A percentile compares a stretch with the other conserved stretches of the same genome.
phyloP scores from a whole-genome alignment of 2,329 filamentous ascomycete species.

The Talaromyces verruculosus region DNA sequence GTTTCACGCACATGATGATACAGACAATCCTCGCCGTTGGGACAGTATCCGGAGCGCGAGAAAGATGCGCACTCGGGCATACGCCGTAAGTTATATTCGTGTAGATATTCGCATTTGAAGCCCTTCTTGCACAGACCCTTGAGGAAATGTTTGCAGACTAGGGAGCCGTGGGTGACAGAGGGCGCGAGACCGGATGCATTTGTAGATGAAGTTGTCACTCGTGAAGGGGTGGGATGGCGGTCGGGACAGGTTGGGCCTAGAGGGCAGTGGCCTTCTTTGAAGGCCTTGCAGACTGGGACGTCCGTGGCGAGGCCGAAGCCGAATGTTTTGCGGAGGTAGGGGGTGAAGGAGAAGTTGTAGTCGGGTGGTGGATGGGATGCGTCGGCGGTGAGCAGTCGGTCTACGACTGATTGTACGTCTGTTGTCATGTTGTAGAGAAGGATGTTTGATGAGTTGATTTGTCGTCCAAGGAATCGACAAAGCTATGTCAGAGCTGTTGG shows the following conservation, averaged over 20 bases:
- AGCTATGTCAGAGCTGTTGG: conserved; percentile 1
- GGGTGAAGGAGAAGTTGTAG: conserved; percentile 77
- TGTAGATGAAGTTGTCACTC: conserved; percentile 46
- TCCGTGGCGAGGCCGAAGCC: conserved; percentile 78
- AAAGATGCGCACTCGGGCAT: conserved; percentile 99
- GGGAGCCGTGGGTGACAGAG: conserved; percentile 49
- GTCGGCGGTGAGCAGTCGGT: conserved; percentile 38
- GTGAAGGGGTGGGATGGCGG: conserved; percentile 63
- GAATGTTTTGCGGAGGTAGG: conserved; percentile 80
- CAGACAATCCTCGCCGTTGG: conserved; percentile 93
- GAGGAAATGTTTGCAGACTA: conserved; percentile 99
- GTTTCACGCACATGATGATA: conserved; percentile 88
- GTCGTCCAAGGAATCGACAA: not conserved
- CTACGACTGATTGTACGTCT: conserved; percentile 35
- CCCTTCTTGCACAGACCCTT: conserved; percentile 97
- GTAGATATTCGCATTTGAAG: conserved; percentile 92
- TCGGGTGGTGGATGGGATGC: conserved; percentile 35
- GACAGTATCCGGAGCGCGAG: conserved; percentile 88
- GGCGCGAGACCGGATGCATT: conserved; percentile 44
- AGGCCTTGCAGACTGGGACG: conserved; percentile 81
- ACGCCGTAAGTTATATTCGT: conserved; percentile 96
- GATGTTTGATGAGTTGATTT: not conserved
- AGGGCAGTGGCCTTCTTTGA: conserved; percentile 81
- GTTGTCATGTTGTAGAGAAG: conserved; percentile 31
- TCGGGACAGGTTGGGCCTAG: conserved; percentile 81